A percentile compares a stretch with the other conserved stretches of the same genome.
Conservation (phyloP, 192 early-diverging fungal genomes). For the Backusella westeae region DNA sequence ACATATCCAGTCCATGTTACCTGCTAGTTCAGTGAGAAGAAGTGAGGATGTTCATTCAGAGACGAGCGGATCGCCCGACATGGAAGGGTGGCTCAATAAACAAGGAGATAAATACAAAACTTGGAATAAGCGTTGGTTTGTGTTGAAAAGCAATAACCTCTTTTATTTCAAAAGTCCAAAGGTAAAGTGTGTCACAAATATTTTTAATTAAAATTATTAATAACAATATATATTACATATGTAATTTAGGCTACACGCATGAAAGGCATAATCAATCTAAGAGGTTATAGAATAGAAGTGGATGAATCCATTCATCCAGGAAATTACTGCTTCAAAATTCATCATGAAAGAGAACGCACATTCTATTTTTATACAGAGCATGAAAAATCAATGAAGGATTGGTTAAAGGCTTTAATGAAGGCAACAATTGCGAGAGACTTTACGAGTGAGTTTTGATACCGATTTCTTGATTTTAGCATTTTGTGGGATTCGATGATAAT, state of each 20-base stretch:
- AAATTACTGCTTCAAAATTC: constrained; percentile 59
- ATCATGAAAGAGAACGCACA: constrained; percentile 51
- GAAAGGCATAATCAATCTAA: constrained; percentile 55
- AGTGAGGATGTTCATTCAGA: background rate
- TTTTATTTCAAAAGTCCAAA: constrained; percentile 55
- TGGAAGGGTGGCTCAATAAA: constrained; percentile 57
- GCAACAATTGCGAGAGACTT: constrained; percentile 54
- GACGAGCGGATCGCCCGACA: constrained; percentile 33
- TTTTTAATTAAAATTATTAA: background rate
- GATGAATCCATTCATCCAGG: constrained; percentile 56
- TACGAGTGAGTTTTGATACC: constrained; percentile 16
- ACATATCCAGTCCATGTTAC: background rate
- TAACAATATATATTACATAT: background rate
- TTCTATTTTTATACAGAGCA: constrained; percentile 60
- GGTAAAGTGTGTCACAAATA: background rate
- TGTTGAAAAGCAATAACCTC: constrained; percentile 50
- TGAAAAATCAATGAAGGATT: constrained; percentile 45
- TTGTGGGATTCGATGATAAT: background rate
- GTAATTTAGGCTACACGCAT: constrained; percentile 30
- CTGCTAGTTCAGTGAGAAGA: background rate
- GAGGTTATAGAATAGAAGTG: constrained; percentile 51
- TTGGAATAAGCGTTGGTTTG: constrained; percentile 60
- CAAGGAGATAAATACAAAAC: constrained; percentile 55
- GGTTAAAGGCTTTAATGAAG: constrained; percentile 63
- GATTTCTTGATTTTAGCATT: background rate